Evolutionary conservation across 192 early-diverging fungal genomes (phyloP).

Genomic region (Backusella tarrabulga): DNA sequence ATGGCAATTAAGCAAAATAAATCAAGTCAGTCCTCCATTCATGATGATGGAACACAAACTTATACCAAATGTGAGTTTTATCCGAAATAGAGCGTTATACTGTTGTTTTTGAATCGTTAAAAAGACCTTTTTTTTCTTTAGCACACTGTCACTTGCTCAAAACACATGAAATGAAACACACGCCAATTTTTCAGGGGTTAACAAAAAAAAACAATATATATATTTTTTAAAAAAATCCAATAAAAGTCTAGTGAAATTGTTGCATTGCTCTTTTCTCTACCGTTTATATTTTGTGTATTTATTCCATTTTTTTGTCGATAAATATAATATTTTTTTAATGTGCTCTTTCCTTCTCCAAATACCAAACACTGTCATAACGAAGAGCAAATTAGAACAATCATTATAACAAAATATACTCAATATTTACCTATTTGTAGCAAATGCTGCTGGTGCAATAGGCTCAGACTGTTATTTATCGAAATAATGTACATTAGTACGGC

Average conservation of each 20-base stretch:
- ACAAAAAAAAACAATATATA: background rate
- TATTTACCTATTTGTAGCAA: conserved; percentile 54
- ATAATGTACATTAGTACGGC: background rate
- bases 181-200: background rate
- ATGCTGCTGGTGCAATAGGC: conserved; percentile 58
- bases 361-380: conserved; percentile 55
- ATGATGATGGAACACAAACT: background rate
- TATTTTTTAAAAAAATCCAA: background rate
- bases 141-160: background rate
- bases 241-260: conserved; percentile 1
- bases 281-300: background rate
- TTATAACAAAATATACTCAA: background rate
- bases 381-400: background rate
- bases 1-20: background rate
- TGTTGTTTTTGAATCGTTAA: no score
- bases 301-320: background rate
- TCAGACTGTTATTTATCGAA: conserved; percentile 18
- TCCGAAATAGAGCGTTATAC: background rate
- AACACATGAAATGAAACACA: background rate
- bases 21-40: background rate
- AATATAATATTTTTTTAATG: conserved; percentile 17
- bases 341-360: conserved; percentile 50
- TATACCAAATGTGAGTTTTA: background rate
- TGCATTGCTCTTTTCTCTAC: background rate
- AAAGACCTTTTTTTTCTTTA: background rate